Evolutionary conservation across 1,139 yeast species (phyloP).

Genomic region (Geotrichum cucujoidarum): DNA sequence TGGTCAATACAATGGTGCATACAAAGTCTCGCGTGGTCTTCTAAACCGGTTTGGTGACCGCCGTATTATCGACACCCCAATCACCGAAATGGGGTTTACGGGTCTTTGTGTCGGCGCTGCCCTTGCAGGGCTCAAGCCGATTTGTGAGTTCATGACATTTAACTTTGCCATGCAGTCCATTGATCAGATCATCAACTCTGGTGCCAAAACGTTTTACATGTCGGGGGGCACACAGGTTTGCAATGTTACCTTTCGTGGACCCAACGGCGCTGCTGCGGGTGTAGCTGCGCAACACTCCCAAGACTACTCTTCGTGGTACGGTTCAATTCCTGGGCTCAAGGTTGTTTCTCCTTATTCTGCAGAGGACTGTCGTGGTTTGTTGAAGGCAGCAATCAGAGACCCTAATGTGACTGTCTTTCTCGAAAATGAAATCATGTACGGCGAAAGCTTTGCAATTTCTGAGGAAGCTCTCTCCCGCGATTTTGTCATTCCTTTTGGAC

Average conservation of each 20-base stretch:
- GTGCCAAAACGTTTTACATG: slow-evolving; percentile 98
- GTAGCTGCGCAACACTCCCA: slow-evolving; percentile 99
- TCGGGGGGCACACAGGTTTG: slow-evolving; percentile 98
- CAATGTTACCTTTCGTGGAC: slow-evolving; percentile 97
- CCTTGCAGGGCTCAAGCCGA: slow-evolving; percentile 92
- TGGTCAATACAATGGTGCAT: slow-evolving; percentile 98
- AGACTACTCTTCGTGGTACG: slow-evolving; percentile 97
- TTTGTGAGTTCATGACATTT: slow-evolving; percentile 98
- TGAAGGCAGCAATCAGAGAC: slow-evolving; percentile 95
- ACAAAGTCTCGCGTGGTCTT: slow-evolving; percentile 92
- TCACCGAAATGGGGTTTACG: slow-evolving; percentile 98
- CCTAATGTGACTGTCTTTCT: slow-evolving; percentile 96
- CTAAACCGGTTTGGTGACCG: slow-evolving; percentile 96
- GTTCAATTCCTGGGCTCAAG: slow-evolving; percentile 95
- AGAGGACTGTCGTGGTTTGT: slow-evolving; percentile 92
- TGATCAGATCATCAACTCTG: slow-evolving; percentile 96
- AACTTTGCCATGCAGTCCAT: slow-evolving; percentile 99
- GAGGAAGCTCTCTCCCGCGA: slow-evolving; percentile 88
- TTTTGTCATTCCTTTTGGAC: slow-evolving; percentile 87
- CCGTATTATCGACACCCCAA: slow-evolving; percentile 95
- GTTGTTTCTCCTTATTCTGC: slow-evolving; percentile 94
- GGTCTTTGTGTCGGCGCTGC: slow-evolving; percentile 98
- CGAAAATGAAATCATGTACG: slow-evolving; percentile 93
- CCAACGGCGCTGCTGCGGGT: slow-evolving; percentile 99
- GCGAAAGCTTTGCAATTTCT: slow-evolving; percentile 82